phyloP scores from a whole-genome alignment of 148 eudicot genomes.

The Rhododendron griersonianum region DNA sequence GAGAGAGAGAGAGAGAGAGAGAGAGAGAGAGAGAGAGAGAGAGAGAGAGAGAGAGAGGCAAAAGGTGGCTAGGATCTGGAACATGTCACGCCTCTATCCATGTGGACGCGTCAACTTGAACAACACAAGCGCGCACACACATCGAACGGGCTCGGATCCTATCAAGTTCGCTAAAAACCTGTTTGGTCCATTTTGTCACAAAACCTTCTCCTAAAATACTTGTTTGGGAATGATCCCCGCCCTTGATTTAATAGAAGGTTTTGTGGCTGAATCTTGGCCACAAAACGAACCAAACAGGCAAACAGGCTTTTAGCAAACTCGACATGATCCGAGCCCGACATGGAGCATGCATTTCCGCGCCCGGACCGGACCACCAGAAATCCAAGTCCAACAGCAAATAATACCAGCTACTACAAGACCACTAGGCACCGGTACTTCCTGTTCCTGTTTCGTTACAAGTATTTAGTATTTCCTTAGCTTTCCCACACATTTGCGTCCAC shows the following conservation, averaged over 20 bases:
- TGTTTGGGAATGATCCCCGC: too few species aligned
- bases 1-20: neutral
- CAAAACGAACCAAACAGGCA: too few species aligned
- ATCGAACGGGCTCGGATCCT: too few species aligned
- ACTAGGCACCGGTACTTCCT: neutral
- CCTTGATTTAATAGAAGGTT: too few species aligned
- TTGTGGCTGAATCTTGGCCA: too few species aligned
- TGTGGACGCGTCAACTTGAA: neutral
- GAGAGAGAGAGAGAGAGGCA: neutral
- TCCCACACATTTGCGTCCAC: neutral
- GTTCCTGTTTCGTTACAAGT: neutral
- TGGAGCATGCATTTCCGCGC: constrained; percentile 1
- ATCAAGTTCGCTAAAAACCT: too few species aligned
- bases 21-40: too few species aligned
- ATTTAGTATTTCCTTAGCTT: neutral
- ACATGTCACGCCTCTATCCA: neutral
- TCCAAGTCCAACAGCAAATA: neutral
- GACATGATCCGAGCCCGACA: neutral
- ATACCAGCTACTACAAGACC: neutral
- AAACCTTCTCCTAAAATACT: too few species aligned
- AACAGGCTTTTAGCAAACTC: too few species aligned
- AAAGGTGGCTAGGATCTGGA: neutral
- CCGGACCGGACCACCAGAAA: neutral
- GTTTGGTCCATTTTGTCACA: too few species aligned
- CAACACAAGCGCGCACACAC: neutral